A percentile compares a stretch with the other conserved stretches of the same genome.
Conservation (phyloP, 2,329 filamentous ascomycete genomes). For the Aspergillus pseudotamarii region DNA sequence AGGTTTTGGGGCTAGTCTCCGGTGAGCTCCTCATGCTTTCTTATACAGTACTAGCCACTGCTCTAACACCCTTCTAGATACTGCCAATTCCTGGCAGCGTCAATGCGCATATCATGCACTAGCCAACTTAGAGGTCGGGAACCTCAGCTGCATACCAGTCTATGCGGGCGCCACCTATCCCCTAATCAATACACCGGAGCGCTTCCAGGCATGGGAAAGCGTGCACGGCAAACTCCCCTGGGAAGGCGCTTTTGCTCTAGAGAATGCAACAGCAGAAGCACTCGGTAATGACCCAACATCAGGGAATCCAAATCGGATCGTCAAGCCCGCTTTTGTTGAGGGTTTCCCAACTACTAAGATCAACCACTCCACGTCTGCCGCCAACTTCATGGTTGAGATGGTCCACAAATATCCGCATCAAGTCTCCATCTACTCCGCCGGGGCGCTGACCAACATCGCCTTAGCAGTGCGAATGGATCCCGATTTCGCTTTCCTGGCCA, state of each 20-base stretch:
- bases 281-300: slow-evolving; percentile 50
- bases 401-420: slow-evolving; percentile 55
- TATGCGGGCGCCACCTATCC: slow-evolving; percentile 52
- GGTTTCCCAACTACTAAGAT: slow-evolving; percentile 52
- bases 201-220: slow-evolving; percentile 49
- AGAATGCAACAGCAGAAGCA: slow-evolving; percentile 48
- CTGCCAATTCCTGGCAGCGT: slow-evolving; percentile 50
- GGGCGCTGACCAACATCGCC: slow-evolving; percentile 54
- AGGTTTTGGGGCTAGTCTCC: slow-evolving; percentile 47
- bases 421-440: slow-evolving; percentile 52
- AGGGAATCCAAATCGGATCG: slow-evolving; percentile 47
- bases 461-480: slow-evolving; percentile 51
- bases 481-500: slow-evolving; percentile 49
- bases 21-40: slow-evolving; percentile 11
- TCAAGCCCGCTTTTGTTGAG: slow-evolving; percentile 46
- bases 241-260: slow-evolving; percentile 49
- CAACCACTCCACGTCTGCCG: slow-evolving; percentile 40
- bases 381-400: slow-evolving; percentile 52
- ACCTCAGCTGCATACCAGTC: slow-evolving; percentile 53
- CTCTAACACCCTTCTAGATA: slow-evolving; percentile 31
- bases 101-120: slow-evolving; percentile 52
- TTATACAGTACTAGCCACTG: not conserved
- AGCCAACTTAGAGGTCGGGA: slow-evolving; percentile 51
- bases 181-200: slow-evolving; percentile 49
- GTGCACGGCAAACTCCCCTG: slow-evolving; percentile 50